These are phyloP conservation scores for Tilletiopsis washingtonensis DNA, from an alignment of 1,284 basidiomycete species.

Conservation along the genomic window DNA sequence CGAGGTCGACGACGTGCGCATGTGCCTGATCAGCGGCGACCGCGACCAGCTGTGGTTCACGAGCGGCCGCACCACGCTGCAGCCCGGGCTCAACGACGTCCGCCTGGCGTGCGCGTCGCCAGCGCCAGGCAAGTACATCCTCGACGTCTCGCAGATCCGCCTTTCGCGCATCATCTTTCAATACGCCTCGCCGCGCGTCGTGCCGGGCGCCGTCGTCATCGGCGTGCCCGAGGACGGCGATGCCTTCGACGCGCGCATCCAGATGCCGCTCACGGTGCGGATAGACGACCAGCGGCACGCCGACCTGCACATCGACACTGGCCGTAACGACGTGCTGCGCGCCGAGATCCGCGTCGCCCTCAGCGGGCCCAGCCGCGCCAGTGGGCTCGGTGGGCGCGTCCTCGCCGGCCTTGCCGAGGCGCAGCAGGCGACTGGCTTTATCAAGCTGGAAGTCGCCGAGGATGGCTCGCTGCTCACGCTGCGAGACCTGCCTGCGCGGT, in stretches of 20 bases:
- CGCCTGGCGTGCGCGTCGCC: conserved; percentile 25
- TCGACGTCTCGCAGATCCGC: conserved; percentile 39
- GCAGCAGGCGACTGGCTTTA: too few species aligned
- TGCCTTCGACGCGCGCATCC: conserved; percentile 14
- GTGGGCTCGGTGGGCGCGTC: not conserved
- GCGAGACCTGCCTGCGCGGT: not conserved
- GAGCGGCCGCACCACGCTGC: conserved; percentile 14
- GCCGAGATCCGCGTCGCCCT: conserved; percentile 16
- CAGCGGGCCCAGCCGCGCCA: not conserved
- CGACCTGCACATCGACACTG: conserved; percentile 20
- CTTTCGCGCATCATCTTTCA: conserved; percentile 31
- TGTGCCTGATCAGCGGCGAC: conserved; percentile 23
- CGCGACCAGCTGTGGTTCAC: conserved; percentile 32
- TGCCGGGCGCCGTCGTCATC: conserved; percentile 9
- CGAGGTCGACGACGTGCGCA: conserved; percentile 31
- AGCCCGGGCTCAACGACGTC: conserved; percentile 17
- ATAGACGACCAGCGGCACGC: conserved; percentile 23
- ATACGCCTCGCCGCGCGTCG: conserved; percentile 9
- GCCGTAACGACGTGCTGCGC: conserved; percentile 17
- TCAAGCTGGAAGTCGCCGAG: not conserved
- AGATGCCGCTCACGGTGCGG: conserved; percentile 19
- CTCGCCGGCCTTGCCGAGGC: conserved; percentile 3
- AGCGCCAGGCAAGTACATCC: conserved; percentile 25
- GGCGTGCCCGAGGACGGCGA: conserved; percentile 30
- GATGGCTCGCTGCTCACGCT: not conserved